Conservation (phyloP, 805 yeast genomes). For the Maudiozyma pseudohumilis region DNA sequence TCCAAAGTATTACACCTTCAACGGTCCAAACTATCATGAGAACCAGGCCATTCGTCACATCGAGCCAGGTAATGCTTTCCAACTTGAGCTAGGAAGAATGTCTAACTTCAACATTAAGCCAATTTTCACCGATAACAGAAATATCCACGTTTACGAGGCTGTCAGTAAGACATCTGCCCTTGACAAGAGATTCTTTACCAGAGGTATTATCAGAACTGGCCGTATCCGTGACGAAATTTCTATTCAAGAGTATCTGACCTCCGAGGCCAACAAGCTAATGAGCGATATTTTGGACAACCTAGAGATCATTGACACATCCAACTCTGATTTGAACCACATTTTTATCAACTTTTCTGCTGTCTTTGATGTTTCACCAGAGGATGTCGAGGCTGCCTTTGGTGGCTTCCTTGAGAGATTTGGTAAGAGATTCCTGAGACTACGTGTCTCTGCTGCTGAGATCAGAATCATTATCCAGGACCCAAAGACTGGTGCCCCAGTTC, state of each 20-base stretch:
- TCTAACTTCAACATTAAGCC: slow-evolving; percentile 93
- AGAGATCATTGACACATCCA: slow-evolving; percentile 87
- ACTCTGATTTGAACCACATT: slow-evolving; percentile 93
- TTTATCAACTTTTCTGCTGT: slow-evolving; percentile 95
- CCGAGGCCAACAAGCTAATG: slow-evolving; percentile 95
- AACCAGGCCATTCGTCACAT: slow-evolving; percentile 93
- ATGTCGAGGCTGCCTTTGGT: slow-evolving; percentile 95
- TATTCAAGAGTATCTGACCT: slow-evolving; percentile 85
- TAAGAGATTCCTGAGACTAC: slow-evolving; percentile 88
- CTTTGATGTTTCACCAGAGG: slow-evolving; percentile 87
- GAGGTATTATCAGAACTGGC: slow-evolving; percentile 96
- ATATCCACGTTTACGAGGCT: slow-evolving; percentile 95
- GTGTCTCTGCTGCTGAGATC: slow-evolving; percentile 96
- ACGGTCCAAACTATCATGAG: slow-evolving; percentile 76
- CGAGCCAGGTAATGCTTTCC: slow-evolving; percentile 97
- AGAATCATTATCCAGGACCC: slow-evolving; percentile 92
- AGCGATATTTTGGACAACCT: slow-evolving; percentile 89
- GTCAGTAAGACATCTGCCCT: slow-evolving; percentile 86
- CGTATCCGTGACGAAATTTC: slow-evolving; percentile 87
- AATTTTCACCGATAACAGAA: slow-evolving; percentile 90
- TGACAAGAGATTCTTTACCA: slow-evolving; percentile 91
- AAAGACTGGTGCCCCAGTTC: slow-evolving; percentile 79
- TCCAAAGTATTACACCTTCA: slow-evolving; percentile 93
- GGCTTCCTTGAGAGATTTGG: slow-evolving; percentile 97
- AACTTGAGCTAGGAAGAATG: slow-evolving; percentile 86